Evolutionary conservation across 441 rosid genomes (phyloP).

Genomic region (Populus hybrid): DNA sequence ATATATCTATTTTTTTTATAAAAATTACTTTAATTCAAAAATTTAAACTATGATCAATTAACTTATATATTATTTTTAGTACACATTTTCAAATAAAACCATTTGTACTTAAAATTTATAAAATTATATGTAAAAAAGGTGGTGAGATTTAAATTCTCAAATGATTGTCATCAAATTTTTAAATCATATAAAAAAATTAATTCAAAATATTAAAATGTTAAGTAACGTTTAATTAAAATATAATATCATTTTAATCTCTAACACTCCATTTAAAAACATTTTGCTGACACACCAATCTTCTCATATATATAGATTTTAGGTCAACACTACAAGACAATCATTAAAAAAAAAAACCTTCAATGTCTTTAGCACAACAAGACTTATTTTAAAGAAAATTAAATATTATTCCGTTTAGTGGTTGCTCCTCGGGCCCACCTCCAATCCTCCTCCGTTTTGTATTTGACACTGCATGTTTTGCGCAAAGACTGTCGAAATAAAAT

Average conservation of each 20-base stretch:
- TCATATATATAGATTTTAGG: neutral
- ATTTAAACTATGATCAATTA: too few relatives aligned
- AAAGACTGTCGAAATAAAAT: constrained; percentile 27
- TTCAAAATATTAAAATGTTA: too few relatives aligned
- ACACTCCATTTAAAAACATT: neutral
- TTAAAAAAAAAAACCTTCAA: too few relatives aligned
- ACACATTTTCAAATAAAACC: too few relatives aligned
- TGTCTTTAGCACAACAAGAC: neutral
- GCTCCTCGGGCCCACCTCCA: constrained; percentile 18
- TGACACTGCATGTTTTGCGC: constrained; percentile 47
- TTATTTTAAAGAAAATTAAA: too few relatives aligned
- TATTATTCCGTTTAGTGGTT: neutral
- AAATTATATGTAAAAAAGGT: too few relatives aligned
- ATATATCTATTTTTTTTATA: too few relatives aligned
- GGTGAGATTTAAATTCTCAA: neutral
- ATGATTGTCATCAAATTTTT: neutral
- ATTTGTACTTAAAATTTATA: too few relatives aligned
- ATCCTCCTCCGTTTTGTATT: constrained; percentile 31
- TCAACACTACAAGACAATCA: neutral
- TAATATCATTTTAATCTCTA: too few relatives aligned
- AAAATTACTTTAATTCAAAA: too few relatives aligned
- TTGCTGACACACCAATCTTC: neutral
- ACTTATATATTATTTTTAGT: too few relatives aligned
- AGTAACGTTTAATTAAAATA: neutral
- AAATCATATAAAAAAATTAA: too few relatives aligned